phyloP scores from a whole-genome alignment of 306 rosid genomes.

The Comarum palustre region DNA sequence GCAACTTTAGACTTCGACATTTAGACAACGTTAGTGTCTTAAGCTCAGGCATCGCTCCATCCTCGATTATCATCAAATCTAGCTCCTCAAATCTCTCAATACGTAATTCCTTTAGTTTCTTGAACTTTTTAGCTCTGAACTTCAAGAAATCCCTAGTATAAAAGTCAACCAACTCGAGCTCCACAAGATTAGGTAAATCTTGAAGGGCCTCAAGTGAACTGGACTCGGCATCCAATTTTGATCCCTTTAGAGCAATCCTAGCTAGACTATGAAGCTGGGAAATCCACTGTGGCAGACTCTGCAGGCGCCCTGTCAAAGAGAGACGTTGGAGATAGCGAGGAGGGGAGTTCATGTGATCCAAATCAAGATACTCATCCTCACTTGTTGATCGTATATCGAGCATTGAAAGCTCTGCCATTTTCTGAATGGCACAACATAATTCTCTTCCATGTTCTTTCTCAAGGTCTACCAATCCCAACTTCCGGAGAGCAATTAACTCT shows the following conservation, averaged over 20 bases:
- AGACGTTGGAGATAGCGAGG: background rate
- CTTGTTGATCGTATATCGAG: background rate
- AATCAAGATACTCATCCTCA: slow-evolving; percentile 9
- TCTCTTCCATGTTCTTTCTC: background rate
- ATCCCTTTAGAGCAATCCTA: slow-evolving; percentile 6
- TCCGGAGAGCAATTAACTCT: background rate
- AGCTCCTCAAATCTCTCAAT: slow-evolving; percentile 17
- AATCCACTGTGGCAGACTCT: background rate
- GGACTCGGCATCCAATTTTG: background rate
- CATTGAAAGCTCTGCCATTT: background rate
- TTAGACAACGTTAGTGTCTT: slow-evolving; percentile 15
- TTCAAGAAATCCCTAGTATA: background rate
- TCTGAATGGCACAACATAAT: background rate
- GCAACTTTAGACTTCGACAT: slow-evolving; percentile 2
- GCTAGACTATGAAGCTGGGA: background rate
- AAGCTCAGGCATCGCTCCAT: slow-evolving; percentile 18
- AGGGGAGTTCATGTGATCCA: background rate
- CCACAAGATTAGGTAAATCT: slow-evolving; percentile 4
- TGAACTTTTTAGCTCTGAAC: background rate
- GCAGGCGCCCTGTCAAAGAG: background rate
- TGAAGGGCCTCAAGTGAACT: background rate
- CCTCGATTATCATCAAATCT: background rate
- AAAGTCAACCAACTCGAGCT: slow-evolving; percentile 10
- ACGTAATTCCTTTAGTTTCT: slow-evolving; percentile 10
- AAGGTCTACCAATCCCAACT: slow-evolving; percentile 10